Conservation (phyloP, 306 rosid species). For the Prosopis cineraria region DNA sequence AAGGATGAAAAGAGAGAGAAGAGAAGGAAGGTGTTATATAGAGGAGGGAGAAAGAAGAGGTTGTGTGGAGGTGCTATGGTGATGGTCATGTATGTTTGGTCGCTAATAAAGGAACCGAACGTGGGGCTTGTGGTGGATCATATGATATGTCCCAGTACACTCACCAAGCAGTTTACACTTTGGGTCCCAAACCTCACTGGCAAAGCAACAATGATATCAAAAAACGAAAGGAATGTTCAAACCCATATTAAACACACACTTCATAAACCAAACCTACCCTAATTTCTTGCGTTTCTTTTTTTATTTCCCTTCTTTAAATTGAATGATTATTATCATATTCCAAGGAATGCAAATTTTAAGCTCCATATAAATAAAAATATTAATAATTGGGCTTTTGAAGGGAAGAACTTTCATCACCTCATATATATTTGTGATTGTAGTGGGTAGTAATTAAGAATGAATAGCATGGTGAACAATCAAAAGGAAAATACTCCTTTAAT, state of each 20-base stretch:
- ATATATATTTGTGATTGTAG: background rate
- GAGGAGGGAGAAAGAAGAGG: constrained; percentile 11
- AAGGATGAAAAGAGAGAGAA: constrained; percentile 28
- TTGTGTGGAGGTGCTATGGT: constrained; percentile 43
- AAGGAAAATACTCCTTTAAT: no score
- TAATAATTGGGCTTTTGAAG: background rate
- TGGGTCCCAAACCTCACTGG: constrained; percentile 46
- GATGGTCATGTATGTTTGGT: constrained; percentile 38
- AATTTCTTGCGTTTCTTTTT: constrained; percentile 3
- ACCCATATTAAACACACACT: constrained; percentile 39
- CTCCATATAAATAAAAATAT: background rate
- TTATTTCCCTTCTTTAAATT: constrained; percentile 10
- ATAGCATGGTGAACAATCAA: background rate
- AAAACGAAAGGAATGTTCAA: constrained; percentile 44
- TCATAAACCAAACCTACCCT: background rate
- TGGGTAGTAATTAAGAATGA: background rate
- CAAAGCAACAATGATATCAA: constrained; percentile 34
- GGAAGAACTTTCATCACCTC: background rate
- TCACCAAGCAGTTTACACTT: constrained; percentile 40
- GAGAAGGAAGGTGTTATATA: constrained; percentile 30
- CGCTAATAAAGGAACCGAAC: constrained; percentile 48
- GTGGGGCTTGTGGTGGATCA: constrained; percentile 58
- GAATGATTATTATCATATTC: background rate
- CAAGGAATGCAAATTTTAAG: background rate
- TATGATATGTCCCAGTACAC: constrained; percentile 43